phyloP scores from a whole-genome alignment of 2,329 filamentous ascomycete genomes.

The Xylariaceae sp. region DNA sequence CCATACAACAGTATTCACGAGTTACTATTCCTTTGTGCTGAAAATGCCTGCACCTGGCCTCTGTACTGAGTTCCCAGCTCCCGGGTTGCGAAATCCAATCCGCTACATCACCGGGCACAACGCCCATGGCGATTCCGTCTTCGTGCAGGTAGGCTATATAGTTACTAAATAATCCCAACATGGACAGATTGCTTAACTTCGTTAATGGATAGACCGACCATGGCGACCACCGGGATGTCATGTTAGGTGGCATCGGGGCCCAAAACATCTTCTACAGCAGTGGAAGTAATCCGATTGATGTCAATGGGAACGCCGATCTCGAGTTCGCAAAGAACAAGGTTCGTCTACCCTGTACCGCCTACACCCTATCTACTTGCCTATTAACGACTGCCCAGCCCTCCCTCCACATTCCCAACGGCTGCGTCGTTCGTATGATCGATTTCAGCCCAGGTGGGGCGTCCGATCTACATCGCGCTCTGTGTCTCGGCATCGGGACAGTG shows the following conservation, averaged over 20 bases:
- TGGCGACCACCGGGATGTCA: slow-evolving; percentile 24
- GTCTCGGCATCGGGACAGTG: slow-evolving; percentile 54
- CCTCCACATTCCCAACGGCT: slow-evolving; percentile 32
- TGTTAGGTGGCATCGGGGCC: slow-evolving; percentile 18
- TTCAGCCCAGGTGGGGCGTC: slow-evolving; percentile 46
- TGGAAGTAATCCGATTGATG: slow-evolving; percentile 19
- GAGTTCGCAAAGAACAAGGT: slow-evolving; percentile 19
- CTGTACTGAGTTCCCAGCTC: slow-evolving; percentile 16
- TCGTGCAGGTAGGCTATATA: neutral
- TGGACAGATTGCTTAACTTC: no score
- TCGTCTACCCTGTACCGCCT: no score
- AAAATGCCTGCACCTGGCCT: neutral
- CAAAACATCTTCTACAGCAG: slow-evolving; percentile 23
- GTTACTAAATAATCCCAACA: no score
- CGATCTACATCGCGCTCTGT: slow-evolving; percentile 52
- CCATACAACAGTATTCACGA: no score
- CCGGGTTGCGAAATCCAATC: slow-evolving; percentile 11
- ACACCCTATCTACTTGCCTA: neutral
- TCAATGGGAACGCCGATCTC: slow-evolving; percentile 25
- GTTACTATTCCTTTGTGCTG: neutral
- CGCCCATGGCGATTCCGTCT: slow-evolving; percentile 21
- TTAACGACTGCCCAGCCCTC: slow-evolving; percentile 2
- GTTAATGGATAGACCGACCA: slow-evolving; percentile 14
- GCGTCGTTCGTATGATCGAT: neutral
- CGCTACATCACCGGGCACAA: slow-evolving; percentile 30